Conservation (phyloP, 208 protist genomes). For the Acanthamoeba royreba region DNA sequence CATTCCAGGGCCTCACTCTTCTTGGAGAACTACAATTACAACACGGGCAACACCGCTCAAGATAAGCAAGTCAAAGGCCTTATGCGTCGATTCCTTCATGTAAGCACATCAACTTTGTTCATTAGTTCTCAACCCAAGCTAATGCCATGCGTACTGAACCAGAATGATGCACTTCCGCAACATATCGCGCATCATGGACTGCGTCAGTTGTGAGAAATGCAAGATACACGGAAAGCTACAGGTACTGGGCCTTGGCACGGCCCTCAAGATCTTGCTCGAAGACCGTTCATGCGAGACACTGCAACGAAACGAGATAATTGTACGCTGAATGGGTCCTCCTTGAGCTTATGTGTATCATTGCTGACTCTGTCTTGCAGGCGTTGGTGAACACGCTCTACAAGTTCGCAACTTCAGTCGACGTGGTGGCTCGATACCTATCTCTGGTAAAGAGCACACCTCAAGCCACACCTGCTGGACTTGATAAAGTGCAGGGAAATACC, state of each 20-base stretch:
- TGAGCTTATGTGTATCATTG: not conserved
- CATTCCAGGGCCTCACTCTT: constrained; percentile 46
- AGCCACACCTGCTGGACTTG: too few species aligned
- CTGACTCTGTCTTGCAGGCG: not conserved
- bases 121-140: constrained; percentile 49
- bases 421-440: not conserved
- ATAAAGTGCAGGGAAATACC: not conserved
- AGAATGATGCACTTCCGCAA: constrained; percentile 72
- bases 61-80: not conserved
- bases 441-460: not conserved
- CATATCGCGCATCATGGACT: constrained; percentile 70
- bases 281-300: constrained; percentile 11
- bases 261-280: constrained; percentile 72
- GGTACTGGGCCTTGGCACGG: constrained; percentile 71
- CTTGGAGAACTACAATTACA: constrained; percentile 38
- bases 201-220: constrained; percentile 73
- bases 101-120: not conserved
- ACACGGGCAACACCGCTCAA: not conserved
- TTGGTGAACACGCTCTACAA: constrained; percentile 34
- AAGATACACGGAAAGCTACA: constrained; percentile 74
- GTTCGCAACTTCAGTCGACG: not conserved
- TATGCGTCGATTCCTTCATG: not conserved
- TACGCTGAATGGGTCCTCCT: not conserved
- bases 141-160: too few species aligned
- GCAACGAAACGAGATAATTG: constrained; percentile 70